These are phyloP conservation scores for Podochytrium sp. DNA, from an alignment of 192 early-diverging fungal species.

Conservation along the genomic window DNA sequence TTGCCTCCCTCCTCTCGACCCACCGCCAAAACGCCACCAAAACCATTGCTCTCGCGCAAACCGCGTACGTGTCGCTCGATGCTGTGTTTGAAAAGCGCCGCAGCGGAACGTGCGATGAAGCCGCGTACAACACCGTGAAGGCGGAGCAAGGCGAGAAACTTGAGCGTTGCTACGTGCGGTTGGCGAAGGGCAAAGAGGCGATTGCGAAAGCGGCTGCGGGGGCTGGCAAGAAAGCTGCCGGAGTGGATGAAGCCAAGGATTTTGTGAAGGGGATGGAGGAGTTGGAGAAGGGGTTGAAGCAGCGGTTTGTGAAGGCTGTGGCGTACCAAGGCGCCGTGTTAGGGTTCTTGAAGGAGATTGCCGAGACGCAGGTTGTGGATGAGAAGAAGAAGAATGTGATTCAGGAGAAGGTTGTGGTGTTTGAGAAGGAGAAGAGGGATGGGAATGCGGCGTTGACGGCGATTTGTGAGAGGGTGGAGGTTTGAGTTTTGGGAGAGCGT, in stretches of 20 bases:
- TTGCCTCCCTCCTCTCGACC: neutral
- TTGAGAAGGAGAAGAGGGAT: neutral
- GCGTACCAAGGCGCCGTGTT: constrained; percentile 20
- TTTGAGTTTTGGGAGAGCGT: neutral
- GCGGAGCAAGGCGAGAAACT: constrained; percentile 22
- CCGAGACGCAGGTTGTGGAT: neutral
- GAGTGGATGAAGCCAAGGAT: constrained; percentile 21
- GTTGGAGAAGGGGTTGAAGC: constrained; percentile 31
- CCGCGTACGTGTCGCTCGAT: neutral
- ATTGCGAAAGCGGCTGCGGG: neutral
- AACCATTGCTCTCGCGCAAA: constrained; percentile 3
- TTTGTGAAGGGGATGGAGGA: constrained; percentile 33
- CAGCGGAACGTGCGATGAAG: neutral
- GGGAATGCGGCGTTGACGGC: constrained; percentile 1
- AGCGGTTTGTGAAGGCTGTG: constrained; percentile 1
- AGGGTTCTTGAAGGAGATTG: constrained; percentile 19
- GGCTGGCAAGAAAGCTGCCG: too few relatives aligned
- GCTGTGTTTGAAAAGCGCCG: constrained; percentile 6
- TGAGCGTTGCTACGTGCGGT: constrained; percentile 20
- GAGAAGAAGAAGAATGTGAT: constrained; percentile 27
- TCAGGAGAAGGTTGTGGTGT: neutral
- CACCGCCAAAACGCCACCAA: constrained; percentile 16
- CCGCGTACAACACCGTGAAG: constrained; percentile 1
- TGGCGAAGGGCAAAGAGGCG: constrained; percentile 19
- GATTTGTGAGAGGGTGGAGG: constrained; percentile 16